Evolutionary conservation across 129 eudicot genomes (phyloP).

Genomic region (Chrysanthemum makinoi): DNA sequence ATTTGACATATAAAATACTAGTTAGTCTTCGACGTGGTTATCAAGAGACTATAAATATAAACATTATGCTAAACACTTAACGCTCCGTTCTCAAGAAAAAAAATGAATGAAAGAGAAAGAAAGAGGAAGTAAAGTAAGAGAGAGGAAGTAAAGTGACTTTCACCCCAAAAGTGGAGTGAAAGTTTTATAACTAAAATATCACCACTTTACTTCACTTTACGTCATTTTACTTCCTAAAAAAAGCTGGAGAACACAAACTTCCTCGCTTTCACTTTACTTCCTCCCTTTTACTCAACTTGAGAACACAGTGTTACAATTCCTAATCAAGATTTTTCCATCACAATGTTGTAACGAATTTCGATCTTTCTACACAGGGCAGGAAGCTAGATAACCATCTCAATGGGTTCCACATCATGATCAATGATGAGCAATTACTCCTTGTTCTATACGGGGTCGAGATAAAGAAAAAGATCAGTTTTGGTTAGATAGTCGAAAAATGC

Average conservation of each 20-base stretch:
- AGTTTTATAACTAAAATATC: too few species aligned
- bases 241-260: too few species aligned
- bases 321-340: conserved; percentile 82
- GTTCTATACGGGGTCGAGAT: conserved; percentile 41
- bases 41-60: neutral
- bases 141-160: too few species aligned
- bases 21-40: neutral
- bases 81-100: too few species aligned
- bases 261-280: too few species aligned
- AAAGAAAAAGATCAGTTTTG: neutral
- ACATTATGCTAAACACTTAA: conserved; percentile 23
- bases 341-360: conserved; percentile 87
- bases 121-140: too few species aligned
- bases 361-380: conserved; percentile 86
- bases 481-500: neutral
- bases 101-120: too few species aligned
- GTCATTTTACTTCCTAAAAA: too few species aligned
- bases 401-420: conserved; percentile 96
- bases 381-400: conserved; percentile 88
- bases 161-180: too few species aligned
- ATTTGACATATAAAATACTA: conserved; percentile 41
- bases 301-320: too few species aligned
- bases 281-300: too few species aligned
- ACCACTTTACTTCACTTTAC: too few species aligned
- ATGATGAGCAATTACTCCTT: conserved; percentile 83